These are phyloP conservation scores for Chloranthus sessilifolius DNA, from an alignment of 164 flowering plant genomes.

Conservation along the genomic window DNA sequence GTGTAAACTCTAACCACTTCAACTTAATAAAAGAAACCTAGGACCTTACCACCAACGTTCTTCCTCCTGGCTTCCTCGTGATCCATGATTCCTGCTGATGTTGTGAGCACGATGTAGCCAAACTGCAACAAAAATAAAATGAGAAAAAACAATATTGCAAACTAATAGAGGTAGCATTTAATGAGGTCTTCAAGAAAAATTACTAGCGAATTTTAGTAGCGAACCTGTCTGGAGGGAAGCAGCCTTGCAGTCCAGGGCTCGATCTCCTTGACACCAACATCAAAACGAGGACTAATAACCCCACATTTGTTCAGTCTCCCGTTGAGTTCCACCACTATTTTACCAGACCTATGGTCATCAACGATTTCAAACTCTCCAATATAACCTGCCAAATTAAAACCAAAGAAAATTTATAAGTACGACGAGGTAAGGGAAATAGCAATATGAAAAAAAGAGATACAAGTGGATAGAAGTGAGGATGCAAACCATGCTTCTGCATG, in stretches of 20 bases:
- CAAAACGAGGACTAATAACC: constrained; percentile 29
- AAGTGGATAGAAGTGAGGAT: neutral
- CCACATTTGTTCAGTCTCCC: constrained; percentile 27
- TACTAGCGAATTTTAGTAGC: too few relatives aligned
- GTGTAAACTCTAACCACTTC: too few relatives aligned
- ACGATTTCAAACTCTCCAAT: constrained; percentile 30
- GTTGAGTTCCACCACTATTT: constrained; percentile 25
- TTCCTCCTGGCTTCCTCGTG: constrained; percentile 35
- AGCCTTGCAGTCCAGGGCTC: constrained; percentile 28
- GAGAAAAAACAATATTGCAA: neutral
- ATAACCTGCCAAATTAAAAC: constrained; percentile 14
- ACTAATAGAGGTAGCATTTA: too few relatives aligned
- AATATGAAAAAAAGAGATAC: neutral
- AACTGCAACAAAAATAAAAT: constrained; percentile 14
- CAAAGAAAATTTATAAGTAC: too few relatives aligned
- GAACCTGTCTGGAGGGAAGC: constrained; percentile 31
- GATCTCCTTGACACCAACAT: constrained; percentile 25
- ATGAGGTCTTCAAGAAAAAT: too few relatives aligned
- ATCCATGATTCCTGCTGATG: constrained; percentile 33
- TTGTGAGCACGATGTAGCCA: constrained; percentile 29
- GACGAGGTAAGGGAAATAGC: neutral
- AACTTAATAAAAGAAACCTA: constrained; percentile 21
- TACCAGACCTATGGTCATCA: constrained; percentile 27
- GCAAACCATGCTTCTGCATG: constrained; percentile 32
- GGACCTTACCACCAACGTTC: constrained; percentile 27